These are phyloP conservation scores for Laburnicola sp. DNA, from an alignment of 2,329 filamentous ascomycete species.

Conservation along the genomic window DNA sequence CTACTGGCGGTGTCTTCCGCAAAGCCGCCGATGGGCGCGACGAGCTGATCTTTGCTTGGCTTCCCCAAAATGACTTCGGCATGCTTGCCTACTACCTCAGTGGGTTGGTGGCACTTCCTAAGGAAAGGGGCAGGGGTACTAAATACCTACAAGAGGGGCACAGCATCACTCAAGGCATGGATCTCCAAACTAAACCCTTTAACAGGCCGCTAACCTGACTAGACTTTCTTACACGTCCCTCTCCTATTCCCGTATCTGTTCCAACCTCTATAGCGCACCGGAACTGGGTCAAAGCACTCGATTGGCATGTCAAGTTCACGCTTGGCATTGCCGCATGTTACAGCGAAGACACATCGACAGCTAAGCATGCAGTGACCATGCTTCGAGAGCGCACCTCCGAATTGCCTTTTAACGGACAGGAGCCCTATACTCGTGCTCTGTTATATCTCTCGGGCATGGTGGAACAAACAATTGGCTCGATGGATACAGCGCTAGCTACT, in stretches of 20 bases:
- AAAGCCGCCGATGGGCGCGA: conserved; percentile 43
- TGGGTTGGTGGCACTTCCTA: conserved; percentile 58
- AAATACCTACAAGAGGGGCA: conserved; percentile 62
- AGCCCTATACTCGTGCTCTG: conserved; percentile 57
- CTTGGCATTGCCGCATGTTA: conserved; percentile 70
- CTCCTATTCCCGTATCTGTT: conserved; percentile 27
- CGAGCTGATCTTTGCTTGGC: conserved; percentile 61
- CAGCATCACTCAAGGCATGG: conserved; percentile 52
- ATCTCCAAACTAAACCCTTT: neutral
- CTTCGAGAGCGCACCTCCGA: conserved; percentile 40
- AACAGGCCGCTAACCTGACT: neutral
- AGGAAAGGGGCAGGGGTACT: conserved; percentile 59
- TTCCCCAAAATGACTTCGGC: conserved; percentile 63
- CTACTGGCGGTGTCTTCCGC: conserved; percentile 51
- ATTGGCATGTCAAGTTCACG: conserved; percentile 71
- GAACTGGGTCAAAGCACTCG: conserved; percentile 67
- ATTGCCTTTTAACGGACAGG: conserved; percentile 47
- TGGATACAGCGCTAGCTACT: conserved; percentile 66
- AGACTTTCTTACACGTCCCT: conserved; percentile 26
- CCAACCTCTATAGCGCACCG: conserved; percentile 45
- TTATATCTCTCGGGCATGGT: conserved; percentile 76
- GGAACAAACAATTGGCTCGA: conserved; percentile 74
- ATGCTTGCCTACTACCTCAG: conserved; percentile 62
- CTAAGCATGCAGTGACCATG: conserved; percentile 23
- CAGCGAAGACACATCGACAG: conserved; percentile 67